These are phyloP conservation scores for Dactylellina drechsleri DNA, from an alignment of 2,329 filamentous ascomycete species.

Conservation along the genomic window DNA sequence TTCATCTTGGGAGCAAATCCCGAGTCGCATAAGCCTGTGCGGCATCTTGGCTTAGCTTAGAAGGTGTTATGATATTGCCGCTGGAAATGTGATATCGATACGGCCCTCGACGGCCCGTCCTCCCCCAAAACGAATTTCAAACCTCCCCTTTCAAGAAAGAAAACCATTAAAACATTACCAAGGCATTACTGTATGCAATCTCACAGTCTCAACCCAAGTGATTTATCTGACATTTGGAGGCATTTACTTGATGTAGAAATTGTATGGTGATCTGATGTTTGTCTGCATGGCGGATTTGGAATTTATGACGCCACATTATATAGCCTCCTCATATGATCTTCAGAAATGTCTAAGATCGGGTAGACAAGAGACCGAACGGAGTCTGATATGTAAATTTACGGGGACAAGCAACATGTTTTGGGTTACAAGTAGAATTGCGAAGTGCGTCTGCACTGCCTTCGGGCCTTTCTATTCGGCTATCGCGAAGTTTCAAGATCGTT, in stretches of 20 bases:
- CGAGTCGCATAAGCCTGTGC: slow-evolving; percentile 40
- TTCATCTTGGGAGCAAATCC: slow-evolving; percentile 38
- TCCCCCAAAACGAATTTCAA: no score
- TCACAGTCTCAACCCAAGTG: neutral
- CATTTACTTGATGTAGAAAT: slow-evolving; percentile 34
- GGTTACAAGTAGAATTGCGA: no score
- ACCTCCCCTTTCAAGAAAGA: no score
- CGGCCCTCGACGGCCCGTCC: no score
- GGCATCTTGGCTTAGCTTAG: slow-evolving; percentile 15
- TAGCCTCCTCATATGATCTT: slow-evolving; percentile 2
- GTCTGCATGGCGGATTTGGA: slow-evolving; percentile 29
- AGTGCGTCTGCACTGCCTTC: slow-evolving; percentile 14
- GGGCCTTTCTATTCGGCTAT: slow-evolving; percentile 2
- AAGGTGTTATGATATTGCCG: slow-evolving; percentile 29
- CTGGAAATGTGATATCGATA: slow-evolving; percentile 9
- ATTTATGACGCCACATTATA: slow-evolving; percentile 39
- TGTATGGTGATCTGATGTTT: slow-evolving; percentile 13
- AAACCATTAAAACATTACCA: no score
- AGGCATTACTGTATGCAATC: no score
- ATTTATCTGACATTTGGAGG: slow-evolving; percentile 22
- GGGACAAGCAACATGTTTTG: no score
- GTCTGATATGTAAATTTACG: neutral
- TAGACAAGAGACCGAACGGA: neutral
- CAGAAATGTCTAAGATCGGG: neutral
- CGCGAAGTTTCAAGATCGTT: slow-evolving; percentile 3